Evolutionary conservation across 1,284 basidiomycete species (phyloP).

Genomic region (Microstroma glucosiphilum): DNA sequence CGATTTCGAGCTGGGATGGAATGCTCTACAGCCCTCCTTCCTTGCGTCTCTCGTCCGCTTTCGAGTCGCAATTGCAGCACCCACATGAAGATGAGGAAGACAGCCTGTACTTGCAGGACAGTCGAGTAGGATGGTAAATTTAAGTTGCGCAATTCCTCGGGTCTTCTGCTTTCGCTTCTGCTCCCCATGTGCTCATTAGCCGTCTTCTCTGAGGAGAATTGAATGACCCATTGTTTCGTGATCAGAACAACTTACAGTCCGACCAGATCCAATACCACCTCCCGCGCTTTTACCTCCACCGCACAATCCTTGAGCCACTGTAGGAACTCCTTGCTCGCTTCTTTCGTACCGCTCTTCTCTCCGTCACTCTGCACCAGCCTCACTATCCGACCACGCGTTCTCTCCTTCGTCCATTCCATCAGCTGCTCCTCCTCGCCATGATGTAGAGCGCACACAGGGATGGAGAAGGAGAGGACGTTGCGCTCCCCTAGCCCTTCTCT

Average conservation of each 20-base stretch:
- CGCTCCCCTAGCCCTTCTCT: no score
- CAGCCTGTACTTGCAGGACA: background rate
- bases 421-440: no score
- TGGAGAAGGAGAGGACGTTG: no score
- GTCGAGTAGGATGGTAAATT: background rate
- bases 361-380: no score
- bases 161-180: background rate
- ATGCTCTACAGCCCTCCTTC: constrained; percentile 1
- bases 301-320: background rate
- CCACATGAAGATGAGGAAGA: background rate
- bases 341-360: no score
- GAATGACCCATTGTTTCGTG: background rate
- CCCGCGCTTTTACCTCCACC: background rate
- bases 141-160: background rate
- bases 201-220: background rate
- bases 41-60: background rate
- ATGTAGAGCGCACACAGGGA: no score
- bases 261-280: background rate
- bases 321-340: no score
- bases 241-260: background rate
- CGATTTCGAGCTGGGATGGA: background rate
- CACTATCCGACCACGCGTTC: no score
- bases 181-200: background rate
- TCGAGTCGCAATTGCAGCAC: background rate
- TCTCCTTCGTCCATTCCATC: no score